Percentiles rank a stretch among this genome's conserved stretches.
These are phyloP conservation scores for Rhizopogon salebrosus DNA, from an alignment of 768 basidiomycete species.

Conservation along the genomic window DNA sequence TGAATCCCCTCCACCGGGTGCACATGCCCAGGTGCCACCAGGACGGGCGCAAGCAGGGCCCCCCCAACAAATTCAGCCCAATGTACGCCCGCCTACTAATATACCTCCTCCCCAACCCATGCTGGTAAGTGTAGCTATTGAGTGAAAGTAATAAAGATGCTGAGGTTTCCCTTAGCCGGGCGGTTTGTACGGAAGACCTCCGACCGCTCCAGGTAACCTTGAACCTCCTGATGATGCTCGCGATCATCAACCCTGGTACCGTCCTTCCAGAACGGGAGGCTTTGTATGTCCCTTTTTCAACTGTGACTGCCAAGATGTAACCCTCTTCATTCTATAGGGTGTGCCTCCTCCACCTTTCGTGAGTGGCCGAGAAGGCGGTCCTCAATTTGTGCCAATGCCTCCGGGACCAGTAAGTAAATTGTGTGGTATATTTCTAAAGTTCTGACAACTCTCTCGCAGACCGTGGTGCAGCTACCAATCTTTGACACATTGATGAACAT, in stretches of 20 bases:
- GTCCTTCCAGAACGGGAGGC: constrained; percentile 5
- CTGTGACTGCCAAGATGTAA: not conserved
- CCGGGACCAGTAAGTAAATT: constrained; percentile 46
- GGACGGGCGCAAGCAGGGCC: too few relatives aligned
- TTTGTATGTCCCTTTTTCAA: constrained; percentile 9
- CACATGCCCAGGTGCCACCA: not conserved
- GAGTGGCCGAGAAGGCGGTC: constrained; percentile 16
- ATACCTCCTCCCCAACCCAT: constrained; percentile 18
- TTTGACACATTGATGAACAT: constrained; percentile 70
- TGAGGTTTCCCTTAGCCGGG: not conserved
- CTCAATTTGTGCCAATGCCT: constrained; percentile 42
- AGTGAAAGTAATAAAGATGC: not conserved
- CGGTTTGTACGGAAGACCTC: constrained; percentile 7
- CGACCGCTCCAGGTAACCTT: constrained; percentile 18
- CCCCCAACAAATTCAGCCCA: too few relatives aligned
- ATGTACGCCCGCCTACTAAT: constrained; percentile 9
- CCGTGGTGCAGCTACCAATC: constrained; percentile 56
- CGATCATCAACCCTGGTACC: constrained; percentile 21
- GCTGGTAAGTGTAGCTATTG: constrained; percentile 10
- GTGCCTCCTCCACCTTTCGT: constrained; percentile 23
- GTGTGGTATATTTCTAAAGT: not conserved
- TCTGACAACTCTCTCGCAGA: constrained; percentile 30
- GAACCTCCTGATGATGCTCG: constrained; percentile 12
- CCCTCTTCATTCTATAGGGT: constrained; percentile 12
- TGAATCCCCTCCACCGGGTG: not conserved